Percentiles rank a stretch among this genome's conserved stretches.
Conservation (phyloP, 352 stramenopile genomes). For the Globisporangium nagaii region DNA sequence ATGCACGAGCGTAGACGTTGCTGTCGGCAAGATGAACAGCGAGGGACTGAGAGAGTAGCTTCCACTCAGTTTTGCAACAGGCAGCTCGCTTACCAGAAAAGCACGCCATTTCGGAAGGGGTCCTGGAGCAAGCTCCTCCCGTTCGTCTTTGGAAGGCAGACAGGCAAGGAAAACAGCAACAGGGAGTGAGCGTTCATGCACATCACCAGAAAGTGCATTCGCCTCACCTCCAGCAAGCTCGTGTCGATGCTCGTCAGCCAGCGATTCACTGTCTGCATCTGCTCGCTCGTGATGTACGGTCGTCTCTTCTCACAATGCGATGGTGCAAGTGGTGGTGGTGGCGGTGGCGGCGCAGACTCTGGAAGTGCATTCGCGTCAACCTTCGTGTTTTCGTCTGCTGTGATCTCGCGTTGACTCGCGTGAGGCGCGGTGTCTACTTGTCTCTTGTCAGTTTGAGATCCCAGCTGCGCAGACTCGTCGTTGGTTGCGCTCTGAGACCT, state of each 20-base stretch:
- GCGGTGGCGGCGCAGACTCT: not conserved
- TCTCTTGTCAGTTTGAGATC: not conserved
- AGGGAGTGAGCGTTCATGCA: not conserved
- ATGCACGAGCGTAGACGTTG: not conserved
- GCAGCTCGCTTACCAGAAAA: slow-evolving; percentile 5
- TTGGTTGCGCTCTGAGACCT: not conserved
- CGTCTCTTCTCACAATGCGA: slow-evolving; percentile 2
- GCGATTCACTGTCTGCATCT: slow-evolving; percentile 16
- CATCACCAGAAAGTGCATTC: not conserved
- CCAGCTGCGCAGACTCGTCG: not conserved
- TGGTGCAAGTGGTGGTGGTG: too few species aligned
- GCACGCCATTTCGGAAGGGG: slow-evolving; percentile 10
- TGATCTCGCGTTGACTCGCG: not conserved
- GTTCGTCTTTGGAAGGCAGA: too few species aligned
- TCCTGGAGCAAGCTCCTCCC: slow-evolving; percentile 12
- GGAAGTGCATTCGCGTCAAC: not conserved
- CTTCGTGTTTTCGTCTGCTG: slow-evolving; percentile 6
- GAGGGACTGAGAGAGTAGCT: not conserved
- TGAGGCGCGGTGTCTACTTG: not conserved
- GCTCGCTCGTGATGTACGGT: slow-evolving; percentile 23
- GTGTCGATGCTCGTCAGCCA: slow-evolving; percentile 17
- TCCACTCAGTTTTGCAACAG: not conserved
- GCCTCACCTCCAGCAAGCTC: slow-evolving; percentile 1
- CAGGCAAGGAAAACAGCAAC: not conserved
- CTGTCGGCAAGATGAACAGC: not conserved